Base-by-base conservation (phyloP, 441 rosid genomes). In the Jatropha podagrica region DNA sequence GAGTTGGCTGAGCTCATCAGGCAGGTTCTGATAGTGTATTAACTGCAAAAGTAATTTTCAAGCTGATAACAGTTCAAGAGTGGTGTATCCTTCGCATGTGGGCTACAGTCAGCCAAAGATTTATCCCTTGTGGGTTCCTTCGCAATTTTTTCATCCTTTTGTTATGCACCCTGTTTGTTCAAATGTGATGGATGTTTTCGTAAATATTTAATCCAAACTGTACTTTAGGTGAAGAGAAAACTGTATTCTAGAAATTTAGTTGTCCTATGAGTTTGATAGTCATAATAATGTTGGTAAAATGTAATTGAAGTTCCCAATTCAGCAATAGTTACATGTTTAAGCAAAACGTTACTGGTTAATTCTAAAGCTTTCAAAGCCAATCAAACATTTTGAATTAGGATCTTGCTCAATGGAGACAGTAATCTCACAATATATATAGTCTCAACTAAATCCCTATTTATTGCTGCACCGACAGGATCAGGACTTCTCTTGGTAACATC, bases 321-420 rank as follows among this genome's bases (percentile, higher is more conserved):
- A 23, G 23, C 23, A 23, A 23, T 23, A 23, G 23, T 68, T 48
- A 18, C 51, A 49, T 62, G 4, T 71, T 60, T n/a, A 65, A 62
- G 55, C 60, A 23, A 23, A 73, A 77, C 72, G 68, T 82, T 85
- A 93, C 99, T 98, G 93, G 76, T 90, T 95, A 78, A 79, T 83
- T 80, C 83, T 77, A 78, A 95, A 95, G 86, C 99, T 95, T 79
- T 95, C 99, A 65, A 95, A 95, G 73, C 99, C 97, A 65, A 95
- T 95, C 83, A 86, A 81, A 78, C 83, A 87, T 71, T 81, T 85
- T 10, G 98, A 95, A 32, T 80, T 60, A 75, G 89, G 88, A 79
- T 68, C 74, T 81, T 79, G 90, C 99, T 23, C 99, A 95, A 71
- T 93, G 23, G 23, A 23, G 23, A 23, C 23, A 23, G 23, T 23